phyloP scores from a whole-genome alignment of 1,139 yeast species.

The Meyerozyma elateridarum region DNA sequence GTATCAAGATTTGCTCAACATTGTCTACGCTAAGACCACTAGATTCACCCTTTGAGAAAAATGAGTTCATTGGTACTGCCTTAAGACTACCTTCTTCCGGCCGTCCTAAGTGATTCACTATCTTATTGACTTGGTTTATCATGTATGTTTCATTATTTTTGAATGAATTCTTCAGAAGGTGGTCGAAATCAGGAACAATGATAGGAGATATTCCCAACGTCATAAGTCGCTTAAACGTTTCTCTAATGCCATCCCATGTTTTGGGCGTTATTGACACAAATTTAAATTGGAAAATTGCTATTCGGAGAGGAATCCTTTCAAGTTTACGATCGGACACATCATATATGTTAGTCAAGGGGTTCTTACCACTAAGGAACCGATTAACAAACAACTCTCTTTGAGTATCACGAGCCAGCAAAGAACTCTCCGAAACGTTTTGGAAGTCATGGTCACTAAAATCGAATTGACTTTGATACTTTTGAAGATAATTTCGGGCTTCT shows the following conservation, averaged over 20 bases:
- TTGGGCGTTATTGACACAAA: slow-evolving; percentile 27
- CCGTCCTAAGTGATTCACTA: slow-evolving; percentile 23
- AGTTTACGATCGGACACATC: slow-evolving; percentile 28
- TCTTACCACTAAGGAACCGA: slow-evolving; percentile 33
- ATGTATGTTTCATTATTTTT: slow-evolving; percentile 30
- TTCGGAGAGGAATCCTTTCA: slow-evolving; percentile 39
- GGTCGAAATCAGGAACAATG: slow-evolving; percentile 33
- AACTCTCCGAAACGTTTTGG: slow-evolving; percentile 5
- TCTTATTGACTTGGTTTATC: slow-evolving; percentile 29
- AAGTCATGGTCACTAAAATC: slow-evolving; percentile 11
- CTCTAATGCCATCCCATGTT: slow-evolving; percentile 41
- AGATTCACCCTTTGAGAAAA: slow-evolving; percentile 18
- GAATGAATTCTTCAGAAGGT: slow-evolving; percentile 23
- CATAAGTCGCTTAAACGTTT: slow-evolving; percentile 44
- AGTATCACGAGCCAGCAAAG: slow-evolving; percentile 19
- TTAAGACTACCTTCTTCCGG: slow-evolving; percentile 22
- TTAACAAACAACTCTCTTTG: slow-evolving; percentile 39
- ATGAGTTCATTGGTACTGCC: slow-evolving; percentile 25
- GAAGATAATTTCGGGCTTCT: slow-evolving; percentile 63
- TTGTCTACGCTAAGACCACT: slow-evolving; percentile 17
- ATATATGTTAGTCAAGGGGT: slow-evolving; percentile 32
- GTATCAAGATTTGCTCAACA: slow-evolving; percentile 34
- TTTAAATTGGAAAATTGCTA: slow-evolving; percentile 49
- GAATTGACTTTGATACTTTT: slow-evolving; percentile 50
- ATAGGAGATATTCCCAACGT: slow-evolving; percentile 45